Evolutionary conservation across 176 grass and related monocot genomes (phyloP).

Genomic region (Carex scoparia): DNA sequence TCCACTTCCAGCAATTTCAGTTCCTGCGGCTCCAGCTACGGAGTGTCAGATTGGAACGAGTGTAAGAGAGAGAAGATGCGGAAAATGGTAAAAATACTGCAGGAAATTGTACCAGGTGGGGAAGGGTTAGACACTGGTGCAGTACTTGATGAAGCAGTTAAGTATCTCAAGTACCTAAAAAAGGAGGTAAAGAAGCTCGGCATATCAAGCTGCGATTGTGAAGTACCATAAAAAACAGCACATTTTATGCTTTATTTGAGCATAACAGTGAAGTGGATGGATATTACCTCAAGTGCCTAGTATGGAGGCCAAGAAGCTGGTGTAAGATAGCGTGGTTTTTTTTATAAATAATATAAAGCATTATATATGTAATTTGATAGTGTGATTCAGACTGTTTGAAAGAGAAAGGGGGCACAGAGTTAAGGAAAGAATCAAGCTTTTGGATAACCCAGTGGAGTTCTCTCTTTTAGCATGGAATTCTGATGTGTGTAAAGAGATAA

Average conservation of each 20-base stretch:
- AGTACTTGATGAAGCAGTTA: slow-evolving; percentile 62
- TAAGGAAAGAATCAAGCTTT: background rate
- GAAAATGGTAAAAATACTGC: slow-evolving; percentile 43
- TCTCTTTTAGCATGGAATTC: slow-evolving; percentile 9
- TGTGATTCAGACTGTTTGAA: background rate
- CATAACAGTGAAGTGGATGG: background rate
- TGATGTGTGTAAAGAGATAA: slow-evolving; percentile 14
- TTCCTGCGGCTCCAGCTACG: slow-evolving; percentile 23
- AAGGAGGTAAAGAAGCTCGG: slow-evolving; percentile 62
- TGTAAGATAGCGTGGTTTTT: background rate
- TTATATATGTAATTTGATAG: background rate
- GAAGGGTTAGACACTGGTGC: slow-evolving; percentile 54
- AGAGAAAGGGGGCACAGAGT: background rate
- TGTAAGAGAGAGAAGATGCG: slow-evolving; percentile 36
- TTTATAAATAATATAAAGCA: background rate
- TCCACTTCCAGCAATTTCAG: slow-evolving; percentile 21
- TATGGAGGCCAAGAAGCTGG: background rate
- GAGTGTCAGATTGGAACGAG: slow-evolving; percentile 18
- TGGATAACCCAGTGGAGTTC: background rate
- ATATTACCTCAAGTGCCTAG: background rate
- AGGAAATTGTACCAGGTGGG: slow-evolving; percentile 59
- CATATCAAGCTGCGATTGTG: slow-evolving; percentile 21
- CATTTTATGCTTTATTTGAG: background rate
- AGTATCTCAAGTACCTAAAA: slow-evolving; percentile 73
- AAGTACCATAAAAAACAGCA: background rate